Conservation (phyloP, 2,329 filamentous ascomycete species). For the Aspergillus sp. region DNA sequence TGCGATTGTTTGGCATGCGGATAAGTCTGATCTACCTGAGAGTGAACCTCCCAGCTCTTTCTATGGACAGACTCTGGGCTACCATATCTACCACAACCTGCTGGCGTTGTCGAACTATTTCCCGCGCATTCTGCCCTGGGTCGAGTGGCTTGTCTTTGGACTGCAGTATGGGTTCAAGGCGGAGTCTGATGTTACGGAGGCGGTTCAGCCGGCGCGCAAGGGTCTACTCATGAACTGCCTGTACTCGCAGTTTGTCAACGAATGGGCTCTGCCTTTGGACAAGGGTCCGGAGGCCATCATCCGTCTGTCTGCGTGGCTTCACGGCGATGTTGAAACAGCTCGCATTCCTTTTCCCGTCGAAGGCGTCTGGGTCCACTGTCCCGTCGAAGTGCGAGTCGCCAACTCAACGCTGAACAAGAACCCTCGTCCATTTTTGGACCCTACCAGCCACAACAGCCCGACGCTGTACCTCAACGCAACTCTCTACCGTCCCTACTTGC, state of each 20-base stretch:
- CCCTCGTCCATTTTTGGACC: constrained; percentile 64
- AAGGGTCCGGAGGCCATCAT: constrained; percentile 81
- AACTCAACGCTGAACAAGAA: constrained; percentile 53
- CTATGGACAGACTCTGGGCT: constrained; percentile 76
- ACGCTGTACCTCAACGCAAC: constrained; percentile 87
- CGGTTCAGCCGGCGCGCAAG: constrained; percentile 69
- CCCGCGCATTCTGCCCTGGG: constrained; percentile 72
- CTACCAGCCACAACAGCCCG: constrained; percentile 59
- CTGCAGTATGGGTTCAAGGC: constrained; percentile 87
- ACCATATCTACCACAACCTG: constrained; percentile 85
- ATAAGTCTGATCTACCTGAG: constrained; percentile 61
- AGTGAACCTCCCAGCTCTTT: constrained; percentile 60
- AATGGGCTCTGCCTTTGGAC: constrained; percentile 86
- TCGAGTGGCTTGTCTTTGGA: constrained; percentile 95
- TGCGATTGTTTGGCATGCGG: constrained; percentile 84
- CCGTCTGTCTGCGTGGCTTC: constrained; percentile 80
- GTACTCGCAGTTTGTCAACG: constrained; percentile 97
- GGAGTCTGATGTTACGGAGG: constrained; percentile 60
- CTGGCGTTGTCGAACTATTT: constrained; percentile 72
- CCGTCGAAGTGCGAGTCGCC: constrained; percentile 80
- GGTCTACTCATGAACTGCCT: constrained; percentile 94
- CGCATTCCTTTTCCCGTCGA: constrained; percentile 74
- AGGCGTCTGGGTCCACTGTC: constrained; percentile 78
- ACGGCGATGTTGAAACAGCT: constrained; percentile 62
- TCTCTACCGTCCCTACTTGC: constrained; percentile 73